Evolutionary conservation across 331 rosid species (phyloP).

Genomic region (Quercus phellos): DNA sequence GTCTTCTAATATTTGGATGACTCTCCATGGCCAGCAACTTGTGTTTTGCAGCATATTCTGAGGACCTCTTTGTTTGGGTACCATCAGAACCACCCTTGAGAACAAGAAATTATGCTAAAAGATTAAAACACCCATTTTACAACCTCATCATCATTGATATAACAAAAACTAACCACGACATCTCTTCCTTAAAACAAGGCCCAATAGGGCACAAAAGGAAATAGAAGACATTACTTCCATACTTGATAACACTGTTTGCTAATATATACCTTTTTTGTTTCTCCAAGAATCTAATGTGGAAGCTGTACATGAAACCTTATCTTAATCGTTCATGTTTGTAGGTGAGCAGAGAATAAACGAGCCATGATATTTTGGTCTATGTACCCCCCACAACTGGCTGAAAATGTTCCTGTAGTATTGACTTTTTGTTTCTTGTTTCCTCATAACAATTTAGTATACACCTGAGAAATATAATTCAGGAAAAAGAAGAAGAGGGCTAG

Average conservation of each 20-base stretch:
- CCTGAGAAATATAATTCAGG: conserved; percentile 12
- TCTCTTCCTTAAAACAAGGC: not conserved
- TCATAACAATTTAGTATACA: not conserved
- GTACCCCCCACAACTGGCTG: not conserved
- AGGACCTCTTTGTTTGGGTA: too few species aligned
- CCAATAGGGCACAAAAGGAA: not conserved
- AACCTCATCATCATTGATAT: not conserved
- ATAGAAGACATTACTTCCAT: not conserved
- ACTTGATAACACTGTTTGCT: not conserved
- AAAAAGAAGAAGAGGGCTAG: not conserved
- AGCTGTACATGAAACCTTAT: conserved; percentile 2
- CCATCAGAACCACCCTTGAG: not conserved
- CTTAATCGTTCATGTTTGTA: not conserved
- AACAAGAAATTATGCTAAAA: not conserved
- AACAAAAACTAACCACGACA: not conserved
- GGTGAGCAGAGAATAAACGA: not conserved
- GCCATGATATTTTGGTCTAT: not conserved
- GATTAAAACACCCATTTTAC: conserved; percentile 11
- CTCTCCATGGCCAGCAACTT: too few species aligned
- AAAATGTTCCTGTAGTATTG: not conserved
- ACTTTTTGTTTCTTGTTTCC: not conserved
- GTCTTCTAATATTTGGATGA: too few species aligned
- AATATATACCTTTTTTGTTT: not conserved
- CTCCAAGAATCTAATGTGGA: not conserved
- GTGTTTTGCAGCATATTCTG: too few species aligned